A percentile compares a stretch with the other conserved stretches of the same genome.
These are phyloP conservation scores for Colletotrichum phormii DNA, from an alignment of 2,329 filamentous ascomycete species.

Conservation along the genomic window DNA sequence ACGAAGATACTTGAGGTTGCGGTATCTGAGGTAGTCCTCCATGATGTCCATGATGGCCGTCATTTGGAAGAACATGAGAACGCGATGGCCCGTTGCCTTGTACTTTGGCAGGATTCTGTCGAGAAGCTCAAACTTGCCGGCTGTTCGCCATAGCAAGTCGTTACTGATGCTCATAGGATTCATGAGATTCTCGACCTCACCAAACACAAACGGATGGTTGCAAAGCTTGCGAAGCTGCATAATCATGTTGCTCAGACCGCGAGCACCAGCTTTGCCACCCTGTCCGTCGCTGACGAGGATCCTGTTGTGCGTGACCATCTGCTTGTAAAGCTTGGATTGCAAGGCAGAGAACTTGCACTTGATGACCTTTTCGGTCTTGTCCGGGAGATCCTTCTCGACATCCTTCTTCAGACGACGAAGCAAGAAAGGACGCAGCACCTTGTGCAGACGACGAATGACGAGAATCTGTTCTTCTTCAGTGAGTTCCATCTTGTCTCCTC, in stretches of 20 bases:
- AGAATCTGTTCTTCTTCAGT: conserved; percentile 99
- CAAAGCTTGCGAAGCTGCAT: conserved; percentile 99
- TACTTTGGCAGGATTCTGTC: conserved; percentile 96
- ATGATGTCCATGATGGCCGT: conserved; percentile 99
- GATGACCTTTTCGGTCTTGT: conserved; percentile 99
- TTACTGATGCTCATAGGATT: conserved; percentile 91
- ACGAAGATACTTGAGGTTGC: conserved; percentile 87
- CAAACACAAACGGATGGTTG: conserved; percentile 99
- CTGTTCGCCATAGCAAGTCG: conserved; percentile 92
- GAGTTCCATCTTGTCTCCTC: conserved; percentile 98
- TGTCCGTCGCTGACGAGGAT: conserved; percentile 95
- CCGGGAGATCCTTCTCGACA: conserved; percentile 97
- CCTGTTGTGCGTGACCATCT: conserved; percentile 95
- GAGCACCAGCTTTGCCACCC: conserved; percentile 92
- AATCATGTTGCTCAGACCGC: conserved; percentile 98
- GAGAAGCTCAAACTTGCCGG: conserved; percentile 96
- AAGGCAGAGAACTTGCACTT: conserved; percentile 98
- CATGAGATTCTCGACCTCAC: conserved; percentile 98
- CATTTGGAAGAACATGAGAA: conserved; percentile 99
- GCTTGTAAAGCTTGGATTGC: conserved; percentile 94
- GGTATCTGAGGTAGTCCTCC: conserved; percentile 94
- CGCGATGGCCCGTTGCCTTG: conserved; percentile 88
- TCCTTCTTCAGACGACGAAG: conserved; percentile 99
- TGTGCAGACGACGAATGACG: conserved; percentile 97
- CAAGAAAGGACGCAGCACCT: conserved; percentile 96